These are phyloP conservation scores for California macrophylla DNA, from an alignment of 441 rosid species.

Conservation along the genomic window DNA sequence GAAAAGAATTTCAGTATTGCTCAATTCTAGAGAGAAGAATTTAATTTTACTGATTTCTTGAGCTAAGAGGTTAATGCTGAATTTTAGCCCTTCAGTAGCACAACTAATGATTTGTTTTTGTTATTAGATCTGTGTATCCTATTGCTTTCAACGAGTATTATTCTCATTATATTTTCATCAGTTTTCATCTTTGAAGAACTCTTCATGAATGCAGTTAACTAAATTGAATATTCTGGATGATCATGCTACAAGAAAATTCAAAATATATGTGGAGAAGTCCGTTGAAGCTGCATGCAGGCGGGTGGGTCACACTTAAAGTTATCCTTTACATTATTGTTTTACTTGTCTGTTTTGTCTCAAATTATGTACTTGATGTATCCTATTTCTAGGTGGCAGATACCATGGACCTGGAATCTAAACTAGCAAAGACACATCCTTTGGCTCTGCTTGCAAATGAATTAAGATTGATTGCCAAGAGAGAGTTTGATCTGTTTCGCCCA, in stretches of 20 bases:
- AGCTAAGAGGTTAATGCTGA: conserved; percentile 5
- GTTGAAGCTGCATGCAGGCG: conserved; percentile 57
- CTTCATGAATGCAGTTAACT: conserved; percentile 40
- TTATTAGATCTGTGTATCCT: background rate
- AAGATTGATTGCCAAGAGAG: conserved; percentile 64
- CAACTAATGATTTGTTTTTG: background rate
- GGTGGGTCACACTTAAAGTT: conserved; percentile 40
- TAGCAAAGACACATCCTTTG: conserved; percentile 55
- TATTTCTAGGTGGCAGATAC: conserved; percentile 51
- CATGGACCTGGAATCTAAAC: conserved; percentile 48
- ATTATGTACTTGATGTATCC: conserved; percentile 11
- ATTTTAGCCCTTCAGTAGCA: conserved; percentile 1
- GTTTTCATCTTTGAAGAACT: conserved; percentile 9
- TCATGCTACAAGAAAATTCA: conserved; percentile 40
- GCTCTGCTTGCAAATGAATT: conserved; percentile 82
- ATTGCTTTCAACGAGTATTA: background rate
- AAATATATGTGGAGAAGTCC: conserved; percentile 54
- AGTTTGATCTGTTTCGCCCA: conserved; percentile 59
- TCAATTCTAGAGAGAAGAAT: background rate
- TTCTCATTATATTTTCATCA: conserved; percentile 4
- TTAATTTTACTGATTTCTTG: conserved; percentile 1
- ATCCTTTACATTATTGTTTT: conserved; percentile 3
- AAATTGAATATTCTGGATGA: conserved; percentile 36
- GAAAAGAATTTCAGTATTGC: background rate
- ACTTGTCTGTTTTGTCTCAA: background rate